Evolutionary conservation across 345 rosid species (phyloP).

Genomic region (Arabis hirsuta): DNA sequence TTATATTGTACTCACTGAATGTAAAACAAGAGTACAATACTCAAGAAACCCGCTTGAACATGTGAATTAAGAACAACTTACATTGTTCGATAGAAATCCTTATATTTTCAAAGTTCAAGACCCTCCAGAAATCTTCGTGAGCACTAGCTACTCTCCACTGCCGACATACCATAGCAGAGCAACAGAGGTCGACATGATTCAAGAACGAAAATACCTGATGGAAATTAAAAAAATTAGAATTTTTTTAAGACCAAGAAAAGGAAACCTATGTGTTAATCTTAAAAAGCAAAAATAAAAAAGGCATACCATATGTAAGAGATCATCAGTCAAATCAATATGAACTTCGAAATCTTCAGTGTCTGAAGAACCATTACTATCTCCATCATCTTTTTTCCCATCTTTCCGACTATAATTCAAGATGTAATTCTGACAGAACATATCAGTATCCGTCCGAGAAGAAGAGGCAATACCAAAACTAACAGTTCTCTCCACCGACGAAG

Average conservation of each 20-base stretch:
- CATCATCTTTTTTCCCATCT: slow-evolving; percentile 56
- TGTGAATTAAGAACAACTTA: slow-evolving; percentile 48
- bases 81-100: slow-evolving; percentile 83
- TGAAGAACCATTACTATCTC: slow-evolving; percentile 51
- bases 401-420: slow-evolving; percentile 58
- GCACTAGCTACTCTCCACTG: slow-evolving; percentile 96
- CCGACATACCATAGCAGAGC: slow-evolving; percentile 88
- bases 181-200: slow-evolving; percentile 74
- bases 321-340: slow-evolving; percentile 94
- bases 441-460: slow-evolving; percentile 47
- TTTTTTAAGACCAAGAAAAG: neutral
- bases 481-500: slow-evolving; percentile 42
- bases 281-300: neutral
- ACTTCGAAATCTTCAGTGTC: slow-evolving; percentile 62
- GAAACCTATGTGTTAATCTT: neutral
- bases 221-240: neutral
- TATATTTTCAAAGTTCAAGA: slow-evolving; percentile 80
- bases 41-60: neutral
- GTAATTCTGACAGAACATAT: slow-evolving; percentile 60
- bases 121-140: slow-evolving; percentile 97
- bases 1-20: neutral
- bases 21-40: neutral
- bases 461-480: slow-evolving; percentile 45
- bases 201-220: slow-evolving; percentile 91
- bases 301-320: slow-evolving; percentile 85